Conservation (phyloP, 495 filamentous ascomycete species). For the Penicillium atrosanguineum region DNA sequence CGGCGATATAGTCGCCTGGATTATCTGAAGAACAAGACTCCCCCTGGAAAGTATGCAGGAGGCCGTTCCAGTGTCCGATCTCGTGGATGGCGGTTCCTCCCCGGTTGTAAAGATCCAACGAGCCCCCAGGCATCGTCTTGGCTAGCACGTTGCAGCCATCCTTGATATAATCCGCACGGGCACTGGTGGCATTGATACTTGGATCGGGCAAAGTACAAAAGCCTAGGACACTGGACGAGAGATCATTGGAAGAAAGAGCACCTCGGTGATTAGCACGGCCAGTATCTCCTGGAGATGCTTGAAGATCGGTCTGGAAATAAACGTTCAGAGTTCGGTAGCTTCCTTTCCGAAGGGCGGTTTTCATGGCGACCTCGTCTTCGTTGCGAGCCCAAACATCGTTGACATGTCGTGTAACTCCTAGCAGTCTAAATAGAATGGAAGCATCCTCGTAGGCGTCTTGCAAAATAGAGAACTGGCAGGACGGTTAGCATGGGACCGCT, state of each 20-base stretch:
- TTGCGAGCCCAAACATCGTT: conserved; percentile 69
- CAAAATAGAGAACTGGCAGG: conserved; percentile 37
- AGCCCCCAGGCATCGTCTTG: conserved; percentile 47
- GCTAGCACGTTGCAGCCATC: conserved; percentile 56
- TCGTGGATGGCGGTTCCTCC: conserved; percentile 55
- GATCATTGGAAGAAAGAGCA: conserved; percentile 10
- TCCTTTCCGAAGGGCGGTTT: conserved; percentile 58
- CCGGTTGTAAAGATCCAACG: conserved; percentile 42
- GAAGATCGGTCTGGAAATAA: conserved; percentile 52
- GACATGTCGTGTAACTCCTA: conserved; percentile 68
- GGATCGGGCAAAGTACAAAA: conserved; percentile 50
- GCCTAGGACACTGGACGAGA: conserved; percentile 41
- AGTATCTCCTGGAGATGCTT: conserved; percentile 20
- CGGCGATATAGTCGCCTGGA: conserved; percentile 50
- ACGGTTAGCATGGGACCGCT: neutral
- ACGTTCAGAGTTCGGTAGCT: conserved; percentile 49
- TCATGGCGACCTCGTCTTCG: conserved; percentile 59
- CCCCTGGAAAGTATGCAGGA: conserved; percentile 56
- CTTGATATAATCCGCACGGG: conserved; percentile 37
- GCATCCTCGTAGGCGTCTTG: conserved; percentile 43
- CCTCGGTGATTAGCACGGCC: conserved; percentile 15
- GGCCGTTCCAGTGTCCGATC: conserved; percentile 59
- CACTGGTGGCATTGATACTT: conserved; percentile 32
- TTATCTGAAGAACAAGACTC: conserved; percentile 40
- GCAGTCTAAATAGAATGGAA: conserved; percentile 54